phyloP scores from a whole-genome alignment of 345 rosid genomes.

The Eucalyptus pauciflora region DNA sequence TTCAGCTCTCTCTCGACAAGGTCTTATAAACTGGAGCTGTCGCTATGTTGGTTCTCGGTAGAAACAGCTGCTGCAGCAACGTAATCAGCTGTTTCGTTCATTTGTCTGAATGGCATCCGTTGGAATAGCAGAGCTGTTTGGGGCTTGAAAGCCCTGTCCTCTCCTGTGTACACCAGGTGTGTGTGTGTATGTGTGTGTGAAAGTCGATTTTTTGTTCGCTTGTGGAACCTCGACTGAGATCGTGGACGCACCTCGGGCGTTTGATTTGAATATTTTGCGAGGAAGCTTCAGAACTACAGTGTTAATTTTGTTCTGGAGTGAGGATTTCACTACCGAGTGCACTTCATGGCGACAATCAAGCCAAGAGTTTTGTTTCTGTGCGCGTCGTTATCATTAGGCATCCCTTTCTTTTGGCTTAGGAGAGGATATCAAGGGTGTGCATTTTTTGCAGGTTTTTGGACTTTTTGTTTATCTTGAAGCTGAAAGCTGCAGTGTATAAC shows the following conservation, averaged over 20 bases:
- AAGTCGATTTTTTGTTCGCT: not conserved
- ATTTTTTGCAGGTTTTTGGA: slow-evolving; percentile 15
- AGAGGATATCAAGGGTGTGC: not conserved
- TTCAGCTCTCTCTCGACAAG: not conserved
- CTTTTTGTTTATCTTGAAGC: not conserved
- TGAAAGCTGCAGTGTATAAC: not conserved
- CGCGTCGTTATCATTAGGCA: not conserved
- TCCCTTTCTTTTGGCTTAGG: not conserved
- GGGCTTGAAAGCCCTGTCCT: slow-evolving; percentile 28
- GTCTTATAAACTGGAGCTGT: slow-evolving; percentile 18
- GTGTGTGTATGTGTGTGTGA: not conserved
- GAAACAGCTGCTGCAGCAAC: slow-evolving; percentile 16
- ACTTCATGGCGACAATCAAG: not conserved
- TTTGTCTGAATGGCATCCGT: slow-evolving; percentile 91
- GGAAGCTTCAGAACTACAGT: not conserved
- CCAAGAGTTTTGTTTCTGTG: not conserved
- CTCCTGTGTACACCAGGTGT: not conserved
- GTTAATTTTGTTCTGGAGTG: not conserved
- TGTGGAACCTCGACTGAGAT: not conserved
- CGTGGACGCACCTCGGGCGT: not conserved
- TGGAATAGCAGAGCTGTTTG: slow-evolving; percentile 36
- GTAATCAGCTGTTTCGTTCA: slow-evolving; percentile 41
- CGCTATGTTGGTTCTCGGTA: slow-evolving; percentile 42
- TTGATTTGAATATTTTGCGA: not conserved
- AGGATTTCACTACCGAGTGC: not conserved